Evolutionary conservation across 108 stramenopile species (phyloP), one percentile per base, ranked within the genome.

Genomic region (Licmophora abbreviata): DNA sequence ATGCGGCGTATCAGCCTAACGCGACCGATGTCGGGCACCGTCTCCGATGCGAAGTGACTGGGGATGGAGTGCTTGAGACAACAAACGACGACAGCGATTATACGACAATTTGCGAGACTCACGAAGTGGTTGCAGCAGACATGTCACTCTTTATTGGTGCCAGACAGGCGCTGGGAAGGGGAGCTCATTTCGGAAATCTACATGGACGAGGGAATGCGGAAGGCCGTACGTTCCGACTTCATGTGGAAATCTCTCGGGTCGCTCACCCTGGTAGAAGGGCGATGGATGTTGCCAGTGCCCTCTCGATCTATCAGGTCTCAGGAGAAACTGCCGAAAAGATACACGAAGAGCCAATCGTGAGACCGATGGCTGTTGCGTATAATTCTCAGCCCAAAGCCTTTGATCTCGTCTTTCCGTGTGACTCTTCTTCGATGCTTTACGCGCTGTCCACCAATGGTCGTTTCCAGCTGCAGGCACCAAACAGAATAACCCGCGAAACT

Each of bases 401-500:
- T 43, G 53, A 64, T 9, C 51, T 69, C 28, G 41, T 25, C 1
- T 69, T 58, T 45, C 32, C 61, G 17, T 41, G 32, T 25, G 45
- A 32, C 1, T 58, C 44, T 3, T 31, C 49, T 12, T 37, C 56
- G 1, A 47, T 37, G 4, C 32, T 63, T 29, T 33, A 33, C 28
- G 24, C 30, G 17, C 56, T 65, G 7, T 46, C 48, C 20, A 40
- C 5, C 3, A 46, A 46, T 25, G 44, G 25, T n/a, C 44, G 44
- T 2, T 54, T 77, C 5, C 48, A 61, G 44, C 61, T 79, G 14
- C 61, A 74, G 34, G 71, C 79, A 25, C 63, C 79, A 22, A 81
- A 79, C 66, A 69, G 85, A 14, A 53, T 75, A 20, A 52, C 76
- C 25, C 47, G 85, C 25, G 85, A 88, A 66, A 75, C 76, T 10